Percentiles rank a stretch among this genome's conserved stretches.
Conservation (phyloP, 176 grass and related monocot species). For the Oryza glumipatula region DNA sequence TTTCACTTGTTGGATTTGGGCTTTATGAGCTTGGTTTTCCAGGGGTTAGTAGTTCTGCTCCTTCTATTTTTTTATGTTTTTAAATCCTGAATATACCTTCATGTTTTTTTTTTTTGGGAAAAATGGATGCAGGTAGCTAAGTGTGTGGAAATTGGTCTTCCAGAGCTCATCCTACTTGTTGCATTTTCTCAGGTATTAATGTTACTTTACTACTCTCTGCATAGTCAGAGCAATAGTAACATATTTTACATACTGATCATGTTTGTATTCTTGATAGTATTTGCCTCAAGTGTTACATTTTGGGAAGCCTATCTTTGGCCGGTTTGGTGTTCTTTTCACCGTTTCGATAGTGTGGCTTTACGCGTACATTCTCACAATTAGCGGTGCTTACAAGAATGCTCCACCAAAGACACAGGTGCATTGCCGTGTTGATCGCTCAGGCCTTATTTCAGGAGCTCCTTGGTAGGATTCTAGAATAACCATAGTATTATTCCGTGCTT, state of each 20-base stretch:
- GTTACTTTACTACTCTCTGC: not conserved
- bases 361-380: constrained; percentile 82
- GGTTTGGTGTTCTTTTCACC: constrained; percentile 80
- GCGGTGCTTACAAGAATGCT: constrained; percentile 77
- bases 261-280: constrained; percentile 55
- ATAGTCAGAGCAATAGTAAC: not conserved
- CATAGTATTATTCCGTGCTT: not conserved
- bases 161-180: constrained; percentile 71
- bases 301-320: constrained; percentile 59
- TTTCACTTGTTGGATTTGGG: constrained; percentile 87
- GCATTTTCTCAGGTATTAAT: constrained; percentile 75
- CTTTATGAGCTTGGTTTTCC: constrained; percentile 98
- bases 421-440: constrained; percentile 87
- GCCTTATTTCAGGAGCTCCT: constrained; percentile 76
- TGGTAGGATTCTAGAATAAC: constrained; percentile 56
- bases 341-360: constrained; percentile 91
- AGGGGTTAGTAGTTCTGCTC: constrained; percentile 67
- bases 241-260: not conserved
- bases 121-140: constrained; percentile 72
- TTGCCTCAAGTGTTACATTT: constrained; percentile 56
- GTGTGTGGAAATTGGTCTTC: constrained; percentile 93
- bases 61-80: not conserved
- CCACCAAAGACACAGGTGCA: constrained; percentile 78
- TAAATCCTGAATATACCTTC: constrained; percentile 5
- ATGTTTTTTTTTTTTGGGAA: not conserved